Evolutionary conservation across 345 rosid genomes (phyloP), one percentile per base, ranked within the genome.

Genomic region (Leavenworthia alabamica): DNA sequence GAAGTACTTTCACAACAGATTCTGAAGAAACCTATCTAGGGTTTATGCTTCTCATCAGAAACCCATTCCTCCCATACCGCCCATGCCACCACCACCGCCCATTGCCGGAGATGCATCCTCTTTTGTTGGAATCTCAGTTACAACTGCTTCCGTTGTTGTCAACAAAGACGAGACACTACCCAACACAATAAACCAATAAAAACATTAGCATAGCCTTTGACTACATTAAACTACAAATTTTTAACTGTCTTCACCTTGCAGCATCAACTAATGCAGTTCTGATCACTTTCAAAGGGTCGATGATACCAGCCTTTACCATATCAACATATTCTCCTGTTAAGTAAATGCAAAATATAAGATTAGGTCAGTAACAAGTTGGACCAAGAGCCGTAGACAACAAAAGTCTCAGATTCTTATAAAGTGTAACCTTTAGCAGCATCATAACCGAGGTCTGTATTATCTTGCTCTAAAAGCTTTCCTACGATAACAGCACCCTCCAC

Each of bases 401-500:
- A 61, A 20, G 9, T 49, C 8, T 12, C 13, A 16, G 5, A 22
- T 15, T 2, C 23, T 19, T 8, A 1, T 12, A 9, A 65, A 11
- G 9, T 36, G 12, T 56, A 12, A 66, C 99, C 97, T 79, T 86
- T 90, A 24, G 99, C 99, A 0, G 99, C 99, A 74, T 94, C 99
- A 43, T 94, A 94, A 10, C 99, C 97, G 12, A 87, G 89, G 60
- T 90, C 99, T 1, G 80, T 50, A 46, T 84, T 79, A 41, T 94
- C 97, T 74, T 94, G 99, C 68, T 94, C 99, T 72, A 94, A 62
- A 8, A 94, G 84, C 77, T 90, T 94, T 24, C 99, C 97, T 4
- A 94, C 96, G 8, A 94, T 82, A 53, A 94, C 99, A 14, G 97
- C 96, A 13, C 97, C 99, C 71, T 93, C 99, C 0, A 90, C 97